Percentiles rank a stretch among this genome's conserved stretches.
Evolutionary conservation across 1,139 yeast genomes (phyloP).

Genomic region (Pichia sp.): DNA sequence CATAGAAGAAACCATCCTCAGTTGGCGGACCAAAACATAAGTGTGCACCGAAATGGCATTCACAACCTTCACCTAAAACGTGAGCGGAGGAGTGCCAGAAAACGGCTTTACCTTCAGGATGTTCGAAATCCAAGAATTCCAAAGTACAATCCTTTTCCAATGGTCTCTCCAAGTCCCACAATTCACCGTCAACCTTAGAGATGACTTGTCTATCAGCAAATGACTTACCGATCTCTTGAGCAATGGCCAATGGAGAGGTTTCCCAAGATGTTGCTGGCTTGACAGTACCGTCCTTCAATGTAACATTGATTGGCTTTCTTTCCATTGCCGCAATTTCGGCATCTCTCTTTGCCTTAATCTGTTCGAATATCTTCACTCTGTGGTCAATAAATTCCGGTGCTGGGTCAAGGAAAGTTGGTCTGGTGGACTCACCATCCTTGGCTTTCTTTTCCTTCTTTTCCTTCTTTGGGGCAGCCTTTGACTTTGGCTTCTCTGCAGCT

Average conservation of each 20-base stretch:
- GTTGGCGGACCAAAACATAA: constrained; percentile 96
- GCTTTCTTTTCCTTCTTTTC: constrained; percentile 24
- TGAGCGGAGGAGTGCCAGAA: constrained; percentile 99
- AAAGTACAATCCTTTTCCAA: constrained; percentile 65
- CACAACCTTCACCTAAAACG: constrained; percentile 97
- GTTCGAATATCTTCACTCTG: constrained; percentile 73
- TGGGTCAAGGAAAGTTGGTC: constrained; percentile 54
- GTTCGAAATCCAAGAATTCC: constrained; percentile 73
- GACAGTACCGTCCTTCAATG: constrained; percentile 78
- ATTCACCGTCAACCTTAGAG: constrained; percentile 79
- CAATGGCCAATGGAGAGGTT: constrained; percentile 84
- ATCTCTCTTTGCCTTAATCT: constrained; percentile 72
- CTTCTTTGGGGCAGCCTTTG: constrained; percentile 8
- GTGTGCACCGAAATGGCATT: constrained; percentile 92
- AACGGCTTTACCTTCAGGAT: constrained; percentile 88
- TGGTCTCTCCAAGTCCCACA: constrained; percentile 97
- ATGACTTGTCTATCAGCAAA: constrained; percentile 82
- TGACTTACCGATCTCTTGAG: constrained; percentile 81
- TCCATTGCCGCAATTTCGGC: constrained; percentile 59
- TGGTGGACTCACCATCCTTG: constrained; percentile 27
- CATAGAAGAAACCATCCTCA: constrained; percentile 96
- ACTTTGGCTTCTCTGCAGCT: background rate
- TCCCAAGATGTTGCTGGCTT: constrained; percentile 82
- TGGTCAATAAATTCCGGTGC: constrained; percentile 77
- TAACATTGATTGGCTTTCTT: constrained; percentile 58